Conservation (phyloP, 2,329 filamentous ascomycete species). For the Penicillium sp. region DNA sequence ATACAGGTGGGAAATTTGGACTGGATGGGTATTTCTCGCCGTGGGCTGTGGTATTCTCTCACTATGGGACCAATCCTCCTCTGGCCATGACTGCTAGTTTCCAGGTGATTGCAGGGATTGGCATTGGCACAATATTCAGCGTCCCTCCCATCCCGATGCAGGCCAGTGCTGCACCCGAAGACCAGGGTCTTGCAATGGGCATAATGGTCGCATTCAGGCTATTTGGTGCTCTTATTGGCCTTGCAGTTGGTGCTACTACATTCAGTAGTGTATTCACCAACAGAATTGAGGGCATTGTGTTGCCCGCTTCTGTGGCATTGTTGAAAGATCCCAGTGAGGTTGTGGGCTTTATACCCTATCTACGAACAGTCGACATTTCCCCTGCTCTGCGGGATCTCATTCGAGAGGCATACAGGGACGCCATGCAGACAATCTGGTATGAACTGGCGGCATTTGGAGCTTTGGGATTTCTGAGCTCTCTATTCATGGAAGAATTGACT, state of each 20-base stretch:
- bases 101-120: not conserved
- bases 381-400: not conserved
- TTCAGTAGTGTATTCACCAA: slow-evolving; percentile 1
- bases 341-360: no score
- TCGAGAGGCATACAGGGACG: slow-evolving; percentile 1
- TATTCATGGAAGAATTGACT: slow-evolving; percentile 3
- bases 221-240: slow-evolving; percentile 1
- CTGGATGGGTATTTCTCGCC: slow-evolving; percentile 11
- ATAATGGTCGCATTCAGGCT: not conserved
- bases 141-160: not conserved
- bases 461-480: slow-evolving; percentile 1
- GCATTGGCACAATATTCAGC: slow-evolving; percentile 1
- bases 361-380: not conserved
- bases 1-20: no score
- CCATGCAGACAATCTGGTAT: slow-evolving; percentile 3
- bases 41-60: slow-evolving; percentile 1
- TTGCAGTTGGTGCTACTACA: slow-evolving; percentile 3
- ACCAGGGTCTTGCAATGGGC: not conserved
- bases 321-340: no score
- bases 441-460: slow-evolving; percentile 1
- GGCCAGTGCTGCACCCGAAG: not conserved
- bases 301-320: no score
- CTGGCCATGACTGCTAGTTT: not conserved
- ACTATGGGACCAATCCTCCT: slow-evolving; percentile 2
- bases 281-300: no score